Evolutionary conservation across 768 basidiomycete genomes (phyloP).

Genomic region (Leccinum barrowsii): DNA sequence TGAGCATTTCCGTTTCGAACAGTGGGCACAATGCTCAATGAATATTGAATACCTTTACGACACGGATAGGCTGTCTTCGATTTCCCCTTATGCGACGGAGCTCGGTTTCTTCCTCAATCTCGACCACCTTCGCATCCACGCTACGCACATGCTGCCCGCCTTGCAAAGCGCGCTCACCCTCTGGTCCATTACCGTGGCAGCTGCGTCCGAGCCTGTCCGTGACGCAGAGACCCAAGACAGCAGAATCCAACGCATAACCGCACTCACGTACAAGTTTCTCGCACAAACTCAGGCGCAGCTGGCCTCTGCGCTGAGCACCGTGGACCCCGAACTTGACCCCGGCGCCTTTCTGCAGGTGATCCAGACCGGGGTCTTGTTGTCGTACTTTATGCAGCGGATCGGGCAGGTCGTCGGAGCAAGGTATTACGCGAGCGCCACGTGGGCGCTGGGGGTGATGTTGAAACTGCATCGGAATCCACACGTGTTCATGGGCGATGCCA

Average conservation of each 20-base stretch:
- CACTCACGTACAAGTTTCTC: constrained; percentile 35
- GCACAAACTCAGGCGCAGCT: constrained; percentile 46
- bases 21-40: not conserved
- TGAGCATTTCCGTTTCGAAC: not conserved
- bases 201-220: constrained; percentile 29
- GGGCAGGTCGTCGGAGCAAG: constrained; percentile 61
- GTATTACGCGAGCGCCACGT: constrained; percentile 47
- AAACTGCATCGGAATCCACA: constrained; percentile 40
- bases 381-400: constrained; percentile 60
- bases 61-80: constrained; percentile 26
- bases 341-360: constrained; percentile 48
- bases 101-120: constrained; percentile 66
- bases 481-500: not conserved
- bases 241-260: not conserved
- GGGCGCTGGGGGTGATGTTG: constrained; percentile 43
- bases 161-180: constrained; percentile 49
- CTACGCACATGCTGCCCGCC: constrained; percentile 43
- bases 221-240: constrained; percentile 26
- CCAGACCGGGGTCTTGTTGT: constrained; percentile 62
- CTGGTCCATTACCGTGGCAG: constrained; percentile 50
- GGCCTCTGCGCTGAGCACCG: constrained; percentile 42
- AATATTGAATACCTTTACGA: not conserved
- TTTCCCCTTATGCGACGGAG: constrained; percentile 54
- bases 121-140: constrained; percentile 42
- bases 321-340: constrained; percentile 29